Base-by-base conservation (phyloP, 208 protist genomes). In the Crithidia thermophila region DNA sequence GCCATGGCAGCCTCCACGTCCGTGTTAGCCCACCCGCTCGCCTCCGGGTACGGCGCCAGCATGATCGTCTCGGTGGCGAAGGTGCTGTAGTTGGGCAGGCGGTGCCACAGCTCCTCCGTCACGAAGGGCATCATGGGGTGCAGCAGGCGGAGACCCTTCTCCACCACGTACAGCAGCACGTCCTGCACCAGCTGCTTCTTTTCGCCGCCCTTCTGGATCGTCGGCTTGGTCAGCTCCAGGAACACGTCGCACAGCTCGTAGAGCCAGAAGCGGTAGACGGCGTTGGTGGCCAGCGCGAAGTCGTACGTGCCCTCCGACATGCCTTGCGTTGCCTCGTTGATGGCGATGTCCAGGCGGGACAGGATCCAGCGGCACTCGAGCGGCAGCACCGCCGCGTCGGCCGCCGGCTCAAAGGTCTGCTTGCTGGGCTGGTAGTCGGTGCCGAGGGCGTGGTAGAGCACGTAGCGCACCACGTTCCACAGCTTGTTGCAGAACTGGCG, bases 91-190 rank as follows among this genome's bases (percentile, higher is more conserved):
- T 95, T 81, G 11, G 95, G 95, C 58, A 98, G 77, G 42, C 84
- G 90, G 79, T 99, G 98, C 94, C 98, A 99, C 1, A 99, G 71
- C 76, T 99, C 98, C 89, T 99, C 99, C 21, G 98, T 99, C 33
- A 99, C 67, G 74, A 98, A 99, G 25, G 99, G 99, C 98, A 99
- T 99, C 82, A 99, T 98, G 34, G 99, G 99, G 76, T 99, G 98
- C 3, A 99, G 79, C 58, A 99, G 51, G 55, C 96, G 87, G n/a
- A 99, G 82, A 11, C 79, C 94, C 53, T 72, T 71, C 68, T 99
- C 98, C 13, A 99, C 81, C 14, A 94, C 91, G 72, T 84, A 85
- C 40, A 98, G 90, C 11, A 99, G 79, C 46, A 95, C 90, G 39
- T 98, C 82, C 77, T 98, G 90, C 30, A 94, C 89, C 23, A 93